Base-by-base conservation (phyloP, 2,329 filamentous ascomycete genomes). In the Penicillium sclerotigenum region DNA sequence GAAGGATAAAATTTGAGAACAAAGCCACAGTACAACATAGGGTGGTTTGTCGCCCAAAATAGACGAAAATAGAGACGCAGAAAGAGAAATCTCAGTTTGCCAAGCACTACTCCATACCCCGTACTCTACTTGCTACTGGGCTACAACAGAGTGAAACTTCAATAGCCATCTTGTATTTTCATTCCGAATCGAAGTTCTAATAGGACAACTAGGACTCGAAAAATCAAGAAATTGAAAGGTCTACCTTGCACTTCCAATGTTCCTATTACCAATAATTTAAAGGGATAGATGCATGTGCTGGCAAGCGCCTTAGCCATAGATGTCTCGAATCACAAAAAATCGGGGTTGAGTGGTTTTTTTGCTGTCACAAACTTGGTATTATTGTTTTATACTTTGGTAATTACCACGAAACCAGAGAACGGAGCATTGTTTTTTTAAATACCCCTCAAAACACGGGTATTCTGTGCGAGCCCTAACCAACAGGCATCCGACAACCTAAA, bases 211-310 rank as follows among this genome's bases (percentile, higher is more conserved):
- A 34, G 1, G 22, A 13, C 2, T 18, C 10, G 7, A 26, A n/a
- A 10, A 14, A 18, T 18, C 10, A 5, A 26, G 22, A 10, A 14
- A 18, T 13, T 8, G 8, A 24, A 43, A 36, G 14, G 10, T n/a
- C 3, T 24, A n/a, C n/a, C n/a, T 13, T 36, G 5, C 24, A n/a
- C 28, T 42, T 26, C 22, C 14, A 33, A 18, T 40, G 5, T 31
- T 22, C 18, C 6, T 11, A 26, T 36, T 38, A 5, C 40, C 52
- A 54, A 45, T 51, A 14, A 33, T 11, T 11, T 11, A 49, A 31
- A 40, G 20, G 26, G 20, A 33, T 20, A 45, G 34, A 41, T 61
- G 57, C 52, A 55, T 60, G 59, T 51, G 59, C 53, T 60, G 59
- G 58, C 59, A 61, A 61, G 58, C 54, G 54, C 33, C 34, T 22